A percentile compares a stretch with the other conserved stretches of the same genome.
These are phyloP conservation scores for Blastosporella zonata DNA, from an alignment of 1,284 basidiomycete species.

Conservation along the genomic window DNA sequence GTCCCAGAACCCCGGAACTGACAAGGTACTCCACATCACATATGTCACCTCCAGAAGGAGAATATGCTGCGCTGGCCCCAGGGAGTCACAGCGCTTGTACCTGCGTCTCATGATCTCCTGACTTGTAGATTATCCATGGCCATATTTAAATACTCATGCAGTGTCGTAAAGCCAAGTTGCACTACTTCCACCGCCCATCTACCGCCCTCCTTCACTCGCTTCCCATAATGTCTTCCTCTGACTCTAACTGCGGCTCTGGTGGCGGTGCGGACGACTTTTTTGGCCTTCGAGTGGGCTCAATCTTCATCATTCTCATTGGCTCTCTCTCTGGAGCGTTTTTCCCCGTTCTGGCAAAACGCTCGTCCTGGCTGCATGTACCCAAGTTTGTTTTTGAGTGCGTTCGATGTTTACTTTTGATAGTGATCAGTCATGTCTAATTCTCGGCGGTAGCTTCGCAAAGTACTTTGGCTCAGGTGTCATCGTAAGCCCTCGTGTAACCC, in stretches of 20 bases:
- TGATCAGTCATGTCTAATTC: slow-evolving; percentile 18
- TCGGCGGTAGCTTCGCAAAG: slow-evolving; percentile 70
- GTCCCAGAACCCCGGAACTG: not conserved
- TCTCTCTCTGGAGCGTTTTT: slow-evolving; percentile 73
- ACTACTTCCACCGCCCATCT: not conserved
- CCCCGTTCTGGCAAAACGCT: slow-evolving; percentile 72
- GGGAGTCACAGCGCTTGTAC: slow-evolving; percentile 14
- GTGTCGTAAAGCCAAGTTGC: slow-evolving; percentile 1
- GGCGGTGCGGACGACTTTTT: slow-evolving; percentile 32
- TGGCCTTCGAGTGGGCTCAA: slow-evolving; percentile 70
- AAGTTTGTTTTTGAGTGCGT: slow-evolving; percentile 70
- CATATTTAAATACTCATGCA: not conserved
- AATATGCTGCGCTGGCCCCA: slow-evolving; percentile 18
- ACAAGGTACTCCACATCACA: slow-evolving; percentile 9
- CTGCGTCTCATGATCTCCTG: not conserved
- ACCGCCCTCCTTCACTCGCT: not conserved
- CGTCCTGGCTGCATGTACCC: slow-evolving; percentile 62
- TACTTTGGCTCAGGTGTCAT: slow-evolving; percentile 96
- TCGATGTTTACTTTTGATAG: slow-evolving; percentile 5
- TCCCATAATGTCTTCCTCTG: slow-evolving; percentile 14
- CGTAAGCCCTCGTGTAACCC: slow-evolving; percentile 38
- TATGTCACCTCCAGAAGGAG: slow-evolving; percentile 15
- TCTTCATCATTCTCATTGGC: slow-evolving; percentile 83
- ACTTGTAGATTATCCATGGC: not conserved
- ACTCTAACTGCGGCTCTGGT: slow-evolving; percentile 29